Base-by-base conservation (phyloP, 768 basidiomycete species). In the Leccinum obscurum region DNA sequence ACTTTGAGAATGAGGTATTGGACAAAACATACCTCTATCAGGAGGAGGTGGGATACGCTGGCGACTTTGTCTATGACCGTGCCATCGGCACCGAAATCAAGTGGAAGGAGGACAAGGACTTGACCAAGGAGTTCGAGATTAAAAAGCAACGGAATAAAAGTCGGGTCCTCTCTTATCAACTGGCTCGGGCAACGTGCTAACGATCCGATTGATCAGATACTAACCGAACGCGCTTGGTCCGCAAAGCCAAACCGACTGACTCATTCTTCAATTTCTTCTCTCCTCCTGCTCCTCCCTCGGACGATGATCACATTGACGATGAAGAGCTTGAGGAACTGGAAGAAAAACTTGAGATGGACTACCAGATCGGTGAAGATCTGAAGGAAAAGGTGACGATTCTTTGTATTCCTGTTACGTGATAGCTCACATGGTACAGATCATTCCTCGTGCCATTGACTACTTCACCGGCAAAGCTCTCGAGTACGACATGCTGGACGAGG, bases 141-240 rank as follows among this genome's bases (percentile, higher is more conserved):
- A 97, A 96, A 84, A 98, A 97, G 82, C 96, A 98, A 78, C 82
- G 96, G 70, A 99, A 99, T 80, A 99, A 98, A 84, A 95, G 95
- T 97, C n/a, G 61, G 55, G 26, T 22, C 15, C 30, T 51, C 56
- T 51, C 56, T 15, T 34, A 26, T 30, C 35, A 15, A 4, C 56
- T 50, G 15, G 22, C 46, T 30, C 22, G 22, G 17, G 26, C 28
- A 35, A 15, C 28, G 9, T 37, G 49, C 58, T 67, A 17, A 58
- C 46, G 11, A 59, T 56, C 30, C 41, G 20, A 35, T 50, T 7
- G 56, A 58, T 56, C 66, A 92, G 91, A 89, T 72, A 93, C 91
- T 28, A 92, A 93, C 73, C 87, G 90, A 63, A 93, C 88, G 1
- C 89, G 90, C 62, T 78, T 92, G 37, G 86, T 90, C 46, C 84